These are phyloP conservation scores for Stropharia rugosoannulata DNA, from an alignment of 768 basidiomycete species.

Conservation along the genomic window DNA sequence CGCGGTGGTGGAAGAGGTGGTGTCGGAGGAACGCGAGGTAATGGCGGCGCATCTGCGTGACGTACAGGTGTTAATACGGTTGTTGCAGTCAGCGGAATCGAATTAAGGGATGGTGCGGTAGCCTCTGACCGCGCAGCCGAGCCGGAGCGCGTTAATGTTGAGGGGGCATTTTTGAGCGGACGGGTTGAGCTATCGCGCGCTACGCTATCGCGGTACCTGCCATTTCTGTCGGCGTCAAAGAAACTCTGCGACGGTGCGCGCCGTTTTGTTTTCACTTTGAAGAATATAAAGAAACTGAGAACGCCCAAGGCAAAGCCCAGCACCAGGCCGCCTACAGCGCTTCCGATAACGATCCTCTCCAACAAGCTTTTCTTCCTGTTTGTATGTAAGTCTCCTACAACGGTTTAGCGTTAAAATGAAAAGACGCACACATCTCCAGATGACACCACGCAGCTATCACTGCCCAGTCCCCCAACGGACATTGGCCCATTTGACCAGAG, in stretches of 20 bases:
- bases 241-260: constrained; percentile 1
- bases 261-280: constrained; percentile 7
- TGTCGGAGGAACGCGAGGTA: not conserved
- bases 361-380: constrained; percentile 12
- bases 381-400: not conserved
- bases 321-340: constrained; percentile 14
- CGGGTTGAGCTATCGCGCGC: not conserved
- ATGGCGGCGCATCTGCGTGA: not conserved
- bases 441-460: constrained; percentile 38
- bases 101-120: not conserved
- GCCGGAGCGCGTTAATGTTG: not conserved
- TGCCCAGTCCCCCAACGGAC: constrained; percentile 39
- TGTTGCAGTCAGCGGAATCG: constrained; percentile 1
- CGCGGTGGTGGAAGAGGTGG: not conserved
- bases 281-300: constrained; percentile 11
- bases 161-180: constrained; percentile 1
- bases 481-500: constrained; percentile 52
- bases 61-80: not conserved
- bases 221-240: not conserved
- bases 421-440: constrained; percentile 30
- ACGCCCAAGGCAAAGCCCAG: constrained; percentile 13
- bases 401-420: not conserved
- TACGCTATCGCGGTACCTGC: not conserved
- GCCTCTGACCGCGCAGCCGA: not conserved
- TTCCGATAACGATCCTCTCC: constrained; percentile 12